Evolutionary conservation across 257 asterid genomes (phyloP).

Genomic region (Ligustrum vulgare): DNA sequence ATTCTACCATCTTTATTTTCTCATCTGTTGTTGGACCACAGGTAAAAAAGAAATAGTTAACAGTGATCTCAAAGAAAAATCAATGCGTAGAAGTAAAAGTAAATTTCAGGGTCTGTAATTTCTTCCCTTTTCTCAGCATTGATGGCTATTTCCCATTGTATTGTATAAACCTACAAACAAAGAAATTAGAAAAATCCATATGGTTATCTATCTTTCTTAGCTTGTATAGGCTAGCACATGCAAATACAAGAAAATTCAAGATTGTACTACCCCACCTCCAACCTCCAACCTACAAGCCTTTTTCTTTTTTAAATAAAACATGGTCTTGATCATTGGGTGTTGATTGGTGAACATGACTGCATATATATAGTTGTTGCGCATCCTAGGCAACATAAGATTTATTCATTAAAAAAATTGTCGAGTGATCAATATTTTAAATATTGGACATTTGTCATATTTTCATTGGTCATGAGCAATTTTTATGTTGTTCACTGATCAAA

Average conservation of each 20-base stretch:
- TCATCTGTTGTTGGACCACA: conserved; percentile 41
- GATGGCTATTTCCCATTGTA: not conserved
- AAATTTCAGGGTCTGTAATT: not conserved
- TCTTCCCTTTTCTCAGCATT: not conserved
- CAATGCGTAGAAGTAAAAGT: not conserved
- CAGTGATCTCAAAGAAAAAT: conserved; percentile 19
- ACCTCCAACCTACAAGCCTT: too few relatives aligned
- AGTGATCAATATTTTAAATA: too few relatives aligned
- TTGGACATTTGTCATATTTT: too few relatives aligned
- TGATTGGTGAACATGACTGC: too few relatives aligned
- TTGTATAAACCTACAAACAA: not conserved
- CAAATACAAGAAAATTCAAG: not conserved
- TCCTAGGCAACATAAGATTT: too few relatives aligned
- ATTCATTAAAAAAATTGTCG: too few relatives aligned
- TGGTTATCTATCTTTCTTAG: not conserved
- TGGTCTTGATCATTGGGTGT: too few relatives aligned
- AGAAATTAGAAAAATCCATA: not conserved
- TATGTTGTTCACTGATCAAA: too few relatives aligned
- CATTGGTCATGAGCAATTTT: too few relatives aligned
- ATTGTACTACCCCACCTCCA: too few relatives aligned
- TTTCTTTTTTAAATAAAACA: too few relatives aligned
- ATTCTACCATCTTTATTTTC: conserved; percentile 35
- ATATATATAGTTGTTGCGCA: too few relatives aligned
- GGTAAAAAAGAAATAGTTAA: conserved; percentile 30
- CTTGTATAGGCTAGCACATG: not conserved